Conservation (phyloP, 768 basidiomycete genomes). For the Rhizopogon sp. region DNA sequence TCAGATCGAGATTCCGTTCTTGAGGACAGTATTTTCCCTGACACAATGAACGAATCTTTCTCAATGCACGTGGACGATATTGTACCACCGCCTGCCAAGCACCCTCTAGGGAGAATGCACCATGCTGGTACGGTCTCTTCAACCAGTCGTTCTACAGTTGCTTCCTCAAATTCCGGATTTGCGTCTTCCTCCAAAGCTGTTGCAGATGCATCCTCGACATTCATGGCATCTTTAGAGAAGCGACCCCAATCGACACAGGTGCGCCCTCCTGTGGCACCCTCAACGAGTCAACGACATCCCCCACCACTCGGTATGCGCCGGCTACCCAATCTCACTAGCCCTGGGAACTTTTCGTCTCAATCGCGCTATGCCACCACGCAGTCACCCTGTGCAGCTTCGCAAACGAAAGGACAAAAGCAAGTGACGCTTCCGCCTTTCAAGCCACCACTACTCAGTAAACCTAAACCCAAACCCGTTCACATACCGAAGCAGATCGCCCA, state of each 20-base stretch:
- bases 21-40: background rate
- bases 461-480: background rate
- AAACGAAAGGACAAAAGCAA: conserved; percentile 10
- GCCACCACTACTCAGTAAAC: conserved; percentile 16
- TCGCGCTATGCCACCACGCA: conserved; percentile 14
- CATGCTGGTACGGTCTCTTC: background rate
- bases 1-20: background rate
- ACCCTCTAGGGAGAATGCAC: background rate
- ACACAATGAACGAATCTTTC: background rate
- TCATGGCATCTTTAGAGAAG: background rate
- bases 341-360: background rate
- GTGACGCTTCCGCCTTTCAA: conserved; percentile 20
- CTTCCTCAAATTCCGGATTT: background rate
- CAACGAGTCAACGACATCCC: conserved; percentile 7
- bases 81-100: background rate
- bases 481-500: background rate
- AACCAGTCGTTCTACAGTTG: no score
- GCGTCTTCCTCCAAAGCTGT: background rate
- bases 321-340: background rate
- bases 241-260: background rate
- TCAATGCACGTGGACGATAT: background rate
- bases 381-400: conserved; percentile 4
- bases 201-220: background rate
- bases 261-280: background rate
- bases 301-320: conserved; percentile 27